phyloP scores from a whole-genome alignment of 225 moss, liverwort and hornwort genomes.

The Sphagnum tenellum region DNA sequence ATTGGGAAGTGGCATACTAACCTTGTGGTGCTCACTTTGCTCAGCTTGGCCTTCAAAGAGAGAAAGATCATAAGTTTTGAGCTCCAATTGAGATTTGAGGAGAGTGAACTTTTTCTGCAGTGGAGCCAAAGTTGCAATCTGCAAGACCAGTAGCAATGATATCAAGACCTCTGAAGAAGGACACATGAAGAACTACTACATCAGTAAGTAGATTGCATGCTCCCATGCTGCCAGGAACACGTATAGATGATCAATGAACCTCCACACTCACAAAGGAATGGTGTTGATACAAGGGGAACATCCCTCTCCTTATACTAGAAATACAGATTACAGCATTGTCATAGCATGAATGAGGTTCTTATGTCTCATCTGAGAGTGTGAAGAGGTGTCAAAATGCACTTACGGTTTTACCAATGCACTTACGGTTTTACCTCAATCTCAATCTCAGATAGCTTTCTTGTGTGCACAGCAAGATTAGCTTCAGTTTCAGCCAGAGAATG shows the following conservation, averaged over 20 bases:
- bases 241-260: no score
- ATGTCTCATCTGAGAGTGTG: no score
- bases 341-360: no score
- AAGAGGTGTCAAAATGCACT: not conserved
- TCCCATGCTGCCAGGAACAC: no score
- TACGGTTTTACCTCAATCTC: constrained; percentile 52
- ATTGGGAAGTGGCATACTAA: constrained; percentile 7
- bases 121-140: constrained; percentile 79
- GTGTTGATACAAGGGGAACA: no score
- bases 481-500: constrained; percentile 77
- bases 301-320: no score
- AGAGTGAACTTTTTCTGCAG: constrained; percentile 59
- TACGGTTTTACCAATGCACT: constrained; percentile 17
- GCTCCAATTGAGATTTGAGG: constrained; percentile 83
- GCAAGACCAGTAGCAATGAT: constrained; percentile 10
- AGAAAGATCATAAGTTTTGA: constrained; percentile 82
- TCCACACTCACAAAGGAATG: no score
- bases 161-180: not conserved
- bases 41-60: constrained; percentile 77
- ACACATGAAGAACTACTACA: no score
- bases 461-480: constrained; percentile 46
- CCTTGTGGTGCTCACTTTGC: constrained; percentile 98
- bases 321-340: no score
- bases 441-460: constrained; percentile 44
- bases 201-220: no score